phyloP scores from a whole-genome alignment of 2,329 filamentous ascomycete species.

The Botryotinia convoluta region DNA sequence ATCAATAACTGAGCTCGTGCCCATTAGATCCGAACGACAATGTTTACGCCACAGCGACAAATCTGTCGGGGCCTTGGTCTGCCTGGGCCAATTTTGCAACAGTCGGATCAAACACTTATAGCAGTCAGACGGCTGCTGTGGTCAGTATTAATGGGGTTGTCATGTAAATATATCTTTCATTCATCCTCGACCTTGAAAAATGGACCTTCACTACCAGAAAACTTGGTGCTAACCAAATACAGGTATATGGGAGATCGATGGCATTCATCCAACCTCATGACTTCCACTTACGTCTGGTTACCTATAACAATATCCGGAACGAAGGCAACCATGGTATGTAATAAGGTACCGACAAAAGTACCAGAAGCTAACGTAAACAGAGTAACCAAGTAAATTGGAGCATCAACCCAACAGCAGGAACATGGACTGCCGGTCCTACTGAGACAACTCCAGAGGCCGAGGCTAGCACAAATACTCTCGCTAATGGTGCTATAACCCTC shows the following conservation, averaged over 20 bases:
- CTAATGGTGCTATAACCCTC: constrained; percentile 46
- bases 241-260: constrained; percentile 69
- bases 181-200: background rate
- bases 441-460: constrained; percentile 55
- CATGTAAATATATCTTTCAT: constrained; percentile 28
- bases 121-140: constrained; percentile 59
- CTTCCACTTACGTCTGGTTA: constrained; percentile 64
- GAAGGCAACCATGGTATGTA: constrained; percentile 45
- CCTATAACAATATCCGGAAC: constrained; percentile 54
- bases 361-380: constrained; percentile 22
- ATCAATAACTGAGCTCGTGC: background rate
- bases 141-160: constrained; percentile 43
- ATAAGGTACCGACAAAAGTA: background rate
- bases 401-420: constrained; percentile 45
- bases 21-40: constrained; percentile 56
- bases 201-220: background rate
- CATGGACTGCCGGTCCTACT: constrained; percentile 44
- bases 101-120: constrained; percentile 54
- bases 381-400: constrained; percentile 56
- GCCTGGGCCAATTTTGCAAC: constrained; percentile 58
- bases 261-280: constrained; percentile 56
- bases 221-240: background rate
- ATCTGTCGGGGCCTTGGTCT: constrained; percentile 59
- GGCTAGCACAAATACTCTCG: constrained; percentile 41
- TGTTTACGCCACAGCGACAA: constrained; percentile 57